Base-by-base conservation (phyloP, 75 land plant species). In the Isoetes taiwanensis region DNA sequence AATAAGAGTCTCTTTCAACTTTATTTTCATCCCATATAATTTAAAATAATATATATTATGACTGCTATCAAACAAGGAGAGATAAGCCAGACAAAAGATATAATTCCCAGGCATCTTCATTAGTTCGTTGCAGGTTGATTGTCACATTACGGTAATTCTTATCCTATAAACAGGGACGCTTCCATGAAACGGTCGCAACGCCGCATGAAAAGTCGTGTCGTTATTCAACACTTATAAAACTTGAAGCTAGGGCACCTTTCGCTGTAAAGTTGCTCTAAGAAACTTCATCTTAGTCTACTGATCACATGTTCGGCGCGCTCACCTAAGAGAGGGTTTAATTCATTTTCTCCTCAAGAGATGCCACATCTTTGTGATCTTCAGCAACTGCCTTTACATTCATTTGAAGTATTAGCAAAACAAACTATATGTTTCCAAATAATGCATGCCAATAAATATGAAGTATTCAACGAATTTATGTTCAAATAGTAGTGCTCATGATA, bases 1-100 rank as follows among this genome's bases (percentile, higher is more conserved):
- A 91, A 91, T 40, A 66, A 50, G 35, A 87, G 76, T 80, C 77
- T 83, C 93, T 75, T 91, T 91, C 8, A 91, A 59, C 65, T 78
- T 91, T 32, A 64, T 68, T 72, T 76, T 88, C 93, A 86, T 90
- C 65, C 72, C 38, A 24, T 35, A 1, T n/a, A 53, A 5, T 53
- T 26, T 24, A 23, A 26, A 2, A 25, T 14, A 2, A 53, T 29
- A 25, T 24, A 24, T 53, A 8, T 2, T 1, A 53, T 53, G 2
- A 2, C 28, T 2, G 34, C 11, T 34, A 55, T 20, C 12, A 34
- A 28, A 12, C 23, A 60, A 16, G 62, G 30, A 12, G 52, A 57
- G 52, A 1, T n/a, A n/a, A n/a, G n/a, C n/a, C n/a, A n/a, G 17
- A 35, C 29, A 46, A 28, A 3, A 24, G 34, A 48, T 60, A 55